A percentile compares a stretch with the other conserved stretches of the same genome.
Conservation (phyloP, 2,329 filamentous ascomycete genomes). For the Albophoma yamanashiensis region DNA sequence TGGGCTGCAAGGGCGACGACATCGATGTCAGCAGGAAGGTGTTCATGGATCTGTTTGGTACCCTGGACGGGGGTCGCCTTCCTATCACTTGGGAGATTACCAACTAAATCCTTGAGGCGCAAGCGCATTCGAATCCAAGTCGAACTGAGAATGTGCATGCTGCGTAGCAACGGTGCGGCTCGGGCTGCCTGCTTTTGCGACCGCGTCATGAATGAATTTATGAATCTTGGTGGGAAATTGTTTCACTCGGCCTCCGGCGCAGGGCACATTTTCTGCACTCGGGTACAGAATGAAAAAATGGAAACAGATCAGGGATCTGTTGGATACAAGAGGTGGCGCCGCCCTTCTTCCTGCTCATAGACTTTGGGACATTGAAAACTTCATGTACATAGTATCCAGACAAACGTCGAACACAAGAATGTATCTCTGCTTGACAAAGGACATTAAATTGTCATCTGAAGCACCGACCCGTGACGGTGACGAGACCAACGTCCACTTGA, state of each 20-base stretch:
- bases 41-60: conserved; percentile 41
- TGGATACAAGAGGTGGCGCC: neutral
- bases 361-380: neutral
- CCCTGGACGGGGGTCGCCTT: conserved; percentile 31
- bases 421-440: neutral
- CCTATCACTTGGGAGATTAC: conserved; percentile 36
- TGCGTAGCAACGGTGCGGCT: neutral
- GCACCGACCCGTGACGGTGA: too few species aligned
- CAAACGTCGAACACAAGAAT: neutral
- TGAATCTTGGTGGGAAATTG: neutral
- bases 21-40: conserved; percentile 52
- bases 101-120: conserved; percentile 15
- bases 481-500: too few species aligned
- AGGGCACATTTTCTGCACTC: neutral
- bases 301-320: neutral
- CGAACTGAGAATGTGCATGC: neutral
- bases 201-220: neutral
- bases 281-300: neutral
- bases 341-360: neutral
- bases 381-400: neutral
- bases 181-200: neutral
- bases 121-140: neutral
- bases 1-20: fast-evolving
- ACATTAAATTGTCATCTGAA: too few species aligned
- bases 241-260: neutral